phyloP scores from a whole-genome alignment of 2,329 filamentous ascomycete genomes.

The Daldinia sp. region DNA sequence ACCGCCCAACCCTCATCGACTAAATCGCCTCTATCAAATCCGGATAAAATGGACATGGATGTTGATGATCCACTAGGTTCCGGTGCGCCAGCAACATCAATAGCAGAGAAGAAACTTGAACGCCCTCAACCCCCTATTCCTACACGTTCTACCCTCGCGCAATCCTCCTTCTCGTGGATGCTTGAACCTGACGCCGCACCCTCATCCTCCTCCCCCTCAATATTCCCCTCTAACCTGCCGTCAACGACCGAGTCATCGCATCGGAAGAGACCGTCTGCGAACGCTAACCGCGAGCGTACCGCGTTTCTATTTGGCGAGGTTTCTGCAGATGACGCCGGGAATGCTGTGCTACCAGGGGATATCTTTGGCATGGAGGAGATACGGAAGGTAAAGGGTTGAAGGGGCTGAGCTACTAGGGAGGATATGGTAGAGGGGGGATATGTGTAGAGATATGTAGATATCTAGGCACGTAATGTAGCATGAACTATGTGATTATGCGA shows the following conservation, averaged over 20 bases:
- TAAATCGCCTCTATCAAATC: background rate
- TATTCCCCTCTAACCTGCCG: conserved; percentile 37
- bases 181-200: conserved; percentile 63
- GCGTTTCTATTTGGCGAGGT: conserved; percentile 68
- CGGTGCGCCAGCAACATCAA: conserved; percentile 12
- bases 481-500: background rate
- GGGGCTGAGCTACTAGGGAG: background rate
- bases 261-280: conserved; percentile 54
- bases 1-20: background rate
- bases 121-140: conserved; percentile 57
- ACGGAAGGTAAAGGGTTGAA: conserved; percentile 40
- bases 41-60: conserved; percentile 26
- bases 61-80: conserved; percentile 42
- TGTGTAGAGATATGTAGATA: background rate
- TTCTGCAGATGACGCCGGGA: conserved; percentile 48
- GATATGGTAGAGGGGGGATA: background rate
- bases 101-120: conserved; percentile 43
- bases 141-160: conserved; percentile 71
- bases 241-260: conserved; percentile 41
- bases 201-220: conserved; percentile 34
- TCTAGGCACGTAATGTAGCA: background rate
- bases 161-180: conserved; percentile 84
- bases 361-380: conserved; percentile 66
- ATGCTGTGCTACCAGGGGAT: conserved; percentile 54
- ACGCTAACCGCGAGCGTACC: conserved; percentile 61